Evolutionary conservation across 257 asterid species (phyloP).

Genomic region (Orobanche coerulescens): DNA sequence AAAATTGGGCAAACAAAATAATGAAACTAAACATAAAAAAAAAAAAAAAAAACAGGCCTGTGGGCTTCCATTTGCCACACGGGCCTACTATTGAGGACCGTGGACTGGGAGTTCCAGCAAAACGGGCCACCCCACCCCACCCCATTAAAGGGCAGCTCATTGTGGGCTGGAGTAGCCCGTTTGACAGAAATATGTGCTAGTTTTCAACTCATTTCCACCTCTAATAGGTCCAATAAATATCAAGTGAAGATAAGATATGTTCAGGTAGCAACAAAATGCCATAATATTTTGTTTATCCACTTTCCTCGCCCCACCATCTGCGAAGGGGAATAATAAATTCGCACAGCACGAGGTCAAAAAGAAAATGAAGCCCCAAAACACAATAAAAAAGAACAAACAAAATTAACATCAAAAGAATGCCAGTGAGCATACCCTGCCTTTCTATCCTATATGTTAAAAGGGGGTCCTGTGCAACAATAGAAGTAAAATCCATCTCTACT

Average conservation of each 20-base stretch:
- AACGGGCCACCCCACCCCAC: no score
- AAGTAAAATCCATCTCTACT: background rate
- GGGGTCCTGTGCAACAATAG: background rate
- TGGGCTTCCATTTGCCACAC: no score
- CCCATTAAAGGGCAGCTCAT: no score
- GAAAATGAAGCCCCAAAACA: background rate
- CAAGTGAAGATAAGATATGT: background rate
- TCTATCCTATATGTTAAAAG: constrained; percentile 13
- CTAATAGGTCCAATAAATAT: background rate
- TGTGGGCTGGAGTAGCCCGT: no score
- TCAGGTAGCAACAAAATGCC: constrained; percentile 7
- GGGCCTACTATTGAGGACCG: no score
- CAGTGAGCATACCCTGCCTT: background rate
- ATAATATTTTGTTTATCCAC: constrained; percentile 1
- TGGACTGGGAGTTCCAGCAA: no score
- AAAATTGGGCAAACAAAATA: no score
- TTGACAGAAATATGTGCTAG: no score
- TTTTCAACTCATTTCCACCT: background rate
- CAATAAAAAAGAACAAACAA: constrained; percentile 2
- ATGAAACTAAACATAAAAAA: no score
- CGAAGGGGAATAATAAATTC: background rate
- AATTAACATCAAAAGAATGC: constrained; percentile 5
- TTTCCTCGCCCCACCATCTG: background rate
- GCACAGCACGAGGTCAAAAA: background rate
- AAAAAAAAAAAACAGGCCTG: no score